Conservation (phyloP, 306 rosid genomes). For the Oxytropis ochrocephala region DNA sequence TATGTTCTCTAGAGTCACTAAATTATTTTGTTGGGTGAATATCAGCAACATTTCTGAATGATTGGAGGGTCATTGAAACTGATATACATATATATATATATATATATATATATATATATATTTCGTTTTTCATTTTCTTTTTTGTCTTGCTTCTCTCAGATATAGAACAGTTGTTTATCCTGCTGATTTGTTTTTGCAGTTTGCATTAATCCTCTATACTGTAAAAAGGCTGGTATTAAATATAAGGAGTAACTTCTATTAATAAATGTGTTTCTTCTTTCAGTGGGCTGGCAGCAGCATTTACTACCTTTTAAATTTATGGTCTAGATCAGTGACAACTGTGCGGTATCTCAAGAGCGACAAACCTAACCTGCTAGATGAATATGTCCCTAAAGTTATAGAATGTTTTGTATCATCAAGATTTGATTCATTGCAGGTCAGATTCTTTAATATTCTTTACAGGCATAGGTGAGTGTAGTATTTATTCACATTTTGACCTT, state of each 20-base stretch:
- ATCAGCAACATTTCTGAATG: not conserved
- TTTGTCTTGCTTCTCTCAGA: not conserved
- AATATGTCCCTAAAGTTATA: slow-evolving; percentile 40
- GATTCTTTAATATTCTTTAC: not conserved
- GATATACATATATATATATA: not conserved
- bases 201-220: not conserved
- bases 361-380: slow-evolving; percentile 38
- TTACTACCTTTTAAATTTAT: slow-evolving; percentile 41
- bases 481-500: not conserved
- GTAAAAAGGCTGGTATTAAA: not conserved
- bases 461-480: not conserved
- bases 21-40: not conserved
- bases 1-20: not conserved
- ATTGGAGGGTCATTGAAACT: not conserved
- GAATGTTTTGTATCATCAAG: slow-evolving; percentile 44
- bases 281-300: slow-evolving; percentile 53
- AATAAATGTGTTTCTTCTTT: slow-evolving; percentile 14
- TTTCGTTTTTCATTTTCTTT: not conserved
- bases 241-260: not conserved
- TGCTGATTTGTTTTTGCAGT: not conserved
- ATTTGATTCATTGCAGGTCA: slow-evolving; percentile 41
- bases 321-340: slow-evolving; percentile 37
- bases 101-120: too few species aligned
- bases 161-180: not conserved
- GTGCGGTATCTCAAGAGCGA: slow-evolving; percentile 37